Percentiles rank a stretch among this genome's conserved stretches.
These are phyloP conservation scores for Atkinsonella hypoxylon DNA, from an alignment of 2,329 filamentous ascomycete species.

Conservation along the genomic window DNA sequence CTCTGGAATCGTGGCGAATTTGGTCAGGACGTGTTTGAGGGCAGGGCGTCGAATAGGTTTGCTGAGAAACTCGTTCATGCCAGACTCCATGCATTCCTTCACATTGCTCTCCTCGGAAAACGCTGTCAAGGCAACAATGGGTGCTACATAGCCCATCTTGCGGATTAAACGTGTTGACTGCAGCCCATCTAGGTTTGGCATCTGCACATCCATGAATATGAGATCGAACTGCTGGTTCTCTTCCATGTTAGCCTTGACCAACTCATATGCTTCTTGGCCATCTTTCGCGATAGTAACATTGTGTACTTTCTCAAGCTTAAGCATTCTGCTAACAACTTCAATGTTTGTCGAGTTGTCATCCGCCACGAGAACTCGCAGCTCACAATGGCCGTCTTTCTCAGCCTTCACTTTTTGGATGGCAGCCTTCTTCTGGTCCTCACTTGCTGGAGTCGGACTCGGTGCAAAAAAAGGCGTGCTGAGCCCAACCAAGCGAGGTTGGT, in stretches of 20 bases:
- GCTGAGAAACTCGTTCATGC: slow-evolving; percentile 82
- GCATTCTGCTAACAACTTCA: slow-evolving; percentile 47
- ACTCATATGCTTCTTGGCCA: slow-evolving; percentile 76
- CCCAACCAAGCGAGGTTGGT: slow-evolving; percentile 69
- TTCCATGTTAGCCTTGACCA: slow-evolving; percentile 73
- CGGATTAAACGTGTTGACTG: slow-evolving; percentile 79
- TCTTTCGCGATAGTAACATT: slow-evolving; percentile 83
- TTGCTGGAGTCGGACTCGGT: slow-evolving; percentile 24
- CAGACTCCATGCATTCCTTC: slow-evolving; percentile 73
- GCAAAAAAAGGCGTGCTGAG: slow-evolving; percentile 74
- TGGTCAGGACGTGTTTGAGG: slow-evolving; percentile 74
- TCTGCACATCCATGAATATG: slow-evolving; percentile 93
- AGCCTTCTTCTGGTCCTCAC: slow-evolving; percentile 48
- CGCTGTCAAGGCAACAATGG: slow-evolving; percentile 82
- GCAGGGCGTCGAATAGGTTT: slow-evolving; percentile 71
- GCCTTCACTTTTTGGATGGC: slow-evolving; percentile 54
- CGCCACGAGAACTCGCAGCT: slow-evolving; percentile 72
- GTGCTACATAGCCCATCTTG: slow-evolving; percentile 72
- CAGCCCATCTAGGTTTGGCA: slow-evolving; percentile 86
- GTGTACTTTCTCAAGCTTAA: slow-evolving; percentile 68
- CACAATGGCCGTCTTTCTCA: slow-evolving; percentile 31
- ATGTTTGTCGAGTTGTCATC: slow-evolving; percentile 54
- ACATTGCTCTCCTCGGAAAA: slow-evolving; percentile 87
- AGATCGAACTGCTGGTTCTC: slow-evolving; percentile 63
- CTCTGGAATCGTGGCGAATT: slow-evolving; percentile 71